Evolutionary conservation across 805 yeast species (phyloP).

Genomic region (Zygosaccharomyces kombuchaensis): DNA sequence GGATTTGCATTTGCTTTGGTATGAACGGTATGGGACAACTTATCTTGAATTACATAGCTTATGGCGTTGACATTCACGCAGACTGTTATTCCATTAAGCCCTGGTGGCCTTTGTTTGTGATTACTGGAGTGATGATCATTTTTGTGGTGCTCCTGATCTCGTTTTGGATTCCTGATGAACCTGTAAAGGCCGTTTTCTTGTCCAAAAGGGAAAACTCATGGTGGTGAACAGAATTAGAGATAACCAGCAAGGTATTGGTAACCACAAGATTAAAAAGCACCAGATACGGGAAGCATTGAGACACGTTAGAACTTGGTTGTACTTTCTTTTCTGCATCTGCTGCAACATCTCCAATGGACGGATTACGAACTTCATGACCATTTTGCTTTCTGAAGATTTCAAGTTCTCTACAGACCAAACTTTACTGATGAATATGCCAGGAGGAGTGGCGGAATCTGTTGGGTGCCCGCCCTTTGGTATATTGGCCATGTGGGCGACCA

Average conservation of each 20-base stretch:
- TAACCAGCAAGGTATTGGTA: slow-evolving; percentile 58
- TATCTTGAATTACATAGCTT: slow-evolving; percentile 51
- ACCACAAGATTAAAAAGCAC: slow-evolving; percentile 47
- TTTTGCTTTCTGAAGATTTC: slow-evolving; percentile 42
- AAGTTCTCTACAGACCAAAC: slow-evolving; percentile 40
- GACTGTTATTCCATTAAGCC: slow-evolving; percentile 41
- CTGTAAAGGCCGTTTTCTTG: slow-evolving; percentile 46
- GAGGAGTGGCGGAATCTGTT: slow-evolving; percentile 44
- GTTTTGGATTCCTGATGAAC: slow-evolving; percentile 54
- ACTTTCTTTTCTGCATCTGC: slow-evolving; percentile 39
- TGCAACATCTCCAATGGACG: slow-evolving; percentile 54
- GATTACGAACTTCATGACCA: slow-evolving; percentile 44
- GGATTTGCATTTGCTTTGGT: slow-evolving; percentile 44
- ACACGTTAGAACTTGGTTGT: slow-evolving; percentile 49
- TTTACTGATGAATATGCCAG: slow-evolving; percentile 43
- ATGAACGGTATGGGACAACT: slow-evolving; percentile 45
- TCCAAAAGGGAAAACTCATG: slow-evolving; percentile 41
- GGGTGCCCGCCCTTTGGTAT: slow-evolving; percentile 36
- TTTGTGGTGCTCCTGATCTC: slow-evolving; percentile 45
- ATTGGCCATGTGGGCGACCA: slow-evolving; percentile 21
- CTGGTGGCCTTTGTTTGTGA: slow-evolving; percentile 59
- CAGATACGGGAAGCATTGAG: slow-evolving; percentile 50
- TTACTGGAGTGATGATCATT: slow-evolving; percentile 57
- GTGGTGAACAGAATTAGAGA: slow-evolving; percentile 50
- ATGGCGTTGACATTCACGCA: slow-evolving; percentile 43